Evolutionary conservation across 768 basidiomycete species (phyloP), one percentile per base, ranked within the genome.

Genomic region (Mycena kentingensis): DNA sequence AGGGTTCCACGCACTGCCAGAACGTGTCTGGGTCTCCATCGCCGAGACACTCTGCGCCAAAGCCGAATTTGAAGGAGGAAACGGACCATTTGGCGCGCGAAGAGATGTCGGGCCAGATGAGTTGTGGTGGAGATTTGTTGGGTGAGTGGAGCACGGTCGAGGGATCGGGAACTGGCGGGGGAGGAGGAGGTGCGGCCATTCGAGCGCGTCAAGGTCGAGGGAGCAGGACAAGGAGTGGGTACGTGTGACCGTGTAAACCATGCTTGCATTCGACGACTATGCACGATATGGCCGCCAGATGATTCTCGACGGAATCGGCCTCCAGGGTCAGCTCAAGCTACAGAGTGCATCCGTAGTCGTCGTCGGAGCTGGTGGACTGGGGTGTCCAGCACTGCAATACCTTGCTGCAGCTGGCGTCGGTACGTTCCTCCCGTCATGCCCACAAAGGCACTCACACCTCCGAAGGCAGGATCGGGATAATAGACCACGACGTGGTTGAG

Each of bases 11-110:
- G 68, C 68, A 98, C 95, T 98, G 97, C 97, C 97, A 98, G 66
- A 98, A 96, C 0, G 95, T 98, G 34, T 90, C 87, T 26, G 90
- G 86, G 64, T 96, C 89, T 28, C 83, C 82, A 62, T 98, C 95
- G 24, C 85, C 79, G 37, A 98, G 75, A 68, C 94, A 94, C 65
- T 97, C 93, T 32, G 93, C 85, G 7, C 96, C 94, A 67, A 95
- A 98, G 1, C 95, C 95, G 57, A 95, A 97, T 68, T 99, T 99
- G 72, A 83, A 93, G 0, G 90, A 94, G 12, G 95, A 98, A 3
- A 98, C 96, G 11, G 92, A 88, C 97, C 96, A 99, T 61, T 88
- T 88, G 37, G 90, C 97, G 28, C 91, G 81, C 36, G 83, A 77
- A 8, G 93, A 93, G 47, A 99, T 90, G 67, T 92, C 88, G 21